Base-by-base conservation (phyloP, 2,329 filamentous ascomycete species). In the Hawksworthiomyces lignivorus region DNA sequence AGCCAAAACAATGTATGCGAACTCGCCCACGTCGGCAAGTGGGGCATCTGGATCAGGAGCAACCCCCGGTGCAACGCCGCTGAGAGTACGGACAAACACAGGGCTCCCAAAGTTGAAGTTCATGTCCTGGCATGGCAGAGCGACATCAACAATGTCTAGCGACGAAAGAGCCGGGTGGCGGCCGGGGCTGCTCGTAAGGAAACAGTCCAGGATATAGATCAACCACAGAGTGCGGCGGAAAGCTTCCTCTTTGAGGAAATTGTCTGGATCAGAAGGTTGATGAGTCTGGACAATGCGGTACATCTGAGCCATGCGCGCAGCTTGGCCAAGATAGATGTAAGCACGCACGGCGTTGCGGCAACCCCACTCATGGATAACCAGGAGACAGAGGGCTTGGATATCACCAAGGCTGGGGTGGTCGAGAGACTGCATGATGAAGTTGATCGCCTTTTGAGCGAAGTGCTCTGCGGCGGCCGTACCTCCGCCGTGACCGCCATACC, bases 271-370 rank as follows among this genome's bases (percentile, higher is more conserved):
- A 28, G 61, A 56, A 14, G 67, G 63, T 31, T 64, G 59, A 49
- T 73, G 73, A 30, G 66, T 67, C 50, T 76, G 72, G 34, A 79
- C 68, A 43, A 80, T 72, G 48, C 73, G 69, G 52, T 73, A 77
- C 75, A 80, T 80, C 60, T 80, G 75, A 24, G 75, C 68, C 74
- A 80, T 78, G 45, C 75, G 72, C n/a, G 73, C 70, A 24, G 75
- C 75, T 54, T 79, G 75, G 48, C 75, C 75, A 19, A 80, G 65
- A 54, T 78, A 78, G 56, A 77, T 72, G 63, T 80, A 80, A 47
- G 75, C 75, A 15, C 75, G 73, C 22, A 80, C 73, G 28, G 75
- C 75, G 56, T 77, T 78, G 31, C 75, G 62, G 44, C 70, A 72
- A 36, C 75, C 75, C 75, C 75, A 80, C 59, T 80, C 75, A 50